Base-by-base conservation (phyloP, 208 protist species). In the Acanthamoeba healyi region DNA sequence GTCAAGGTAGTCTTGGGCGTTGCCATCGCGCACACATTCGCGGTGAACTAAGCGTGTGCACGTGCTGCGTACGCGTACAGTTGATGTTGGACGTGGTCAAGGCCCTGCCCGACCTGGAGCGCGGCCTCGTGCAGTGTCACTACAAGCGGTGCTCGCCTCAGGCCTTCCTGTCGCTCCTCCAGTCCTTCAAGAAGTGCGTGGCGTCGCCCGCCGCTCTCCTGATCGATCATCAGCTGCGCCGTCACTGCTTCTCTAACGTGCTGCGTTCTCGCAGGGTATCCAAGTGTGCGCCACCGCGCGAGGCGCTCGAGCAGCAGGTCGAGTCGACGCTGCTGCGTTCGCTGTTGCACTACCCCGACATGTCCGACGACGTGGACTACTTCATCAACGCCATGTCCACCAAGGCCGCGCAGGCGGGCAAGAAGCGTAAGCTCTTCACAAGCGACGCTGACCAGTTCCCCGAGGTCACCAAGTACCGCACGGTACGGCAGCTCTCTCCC, bases 91-190 rank as follows among this genome's bases (percentile, higher is more conserved):
- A 49, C 54, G 56, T 51, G 12, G 17, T 91, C 17, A 63, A 91
- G n/a, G 17, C 32, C 5, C 34, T 96, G n/a, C 86, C 94, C 7
- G 95, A 96, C 49, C 88, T 96, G 19, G 95, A 96, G 91, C 86
- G 89, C 22, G 95, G 95, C 17, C 87, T 96, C 10, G 58, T 42
- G 40, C 72, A 92, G 22, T 77, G 95, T 12, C 90, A 95, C 34
- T 96, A 95, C 51, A 63, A 70, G 29, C 95, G 93, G 65, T 94
- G 89, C 51, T 86, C 63, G 5, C 34, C 89, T 9, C 67, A 84
- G 51, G 89, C 63, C 26, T 94, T 94, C 51, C 46, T 94, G 17
- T 58, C 44, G n/a, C 38, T 94, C n/a, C 67, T 94, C 5, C 89
- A 63, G 26, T 26, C 89, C 42, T 94, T 84, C 72, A 63, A 82